Evolutionary conservation across 2,329 filamentous ascomycete genomes (phyloP).

Genomic region (Ophiostoma triangulosporum): DNA sequence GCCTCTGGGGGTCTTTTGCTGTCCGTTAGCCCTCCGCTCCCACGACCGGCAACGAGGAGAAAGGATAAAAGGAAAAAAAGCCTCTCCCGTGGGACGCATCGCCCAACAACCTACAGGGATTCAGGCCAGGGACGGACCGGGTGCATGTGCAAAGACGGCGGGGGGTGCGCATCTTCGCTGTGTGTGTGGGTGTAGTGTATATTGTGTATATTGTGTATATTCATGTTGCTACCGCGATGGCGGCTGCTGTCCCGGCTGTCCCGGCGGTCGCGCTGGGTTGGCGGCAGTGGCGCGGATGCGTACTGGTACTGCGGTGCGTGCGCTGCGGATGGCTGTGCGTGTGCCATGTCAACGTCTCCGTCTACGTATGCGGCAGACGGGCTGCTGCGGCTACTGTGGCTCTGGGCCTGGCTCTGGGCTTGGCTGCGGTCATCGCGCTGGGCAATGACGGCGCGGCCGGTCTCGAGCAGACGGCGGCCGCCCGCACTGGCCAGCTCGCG

Average conservation of each 20-base stretch:
- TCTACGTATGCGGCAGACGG: not conserved
- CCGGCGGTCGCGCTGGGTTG: not conserved
- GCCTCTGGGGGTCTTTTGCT: not conserved
- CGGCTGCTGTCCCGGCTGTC: not conserved
- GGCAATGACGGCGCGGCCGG: slow-evolving; percentile 12
- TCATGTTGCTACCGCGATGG: slow-evolving; percentile 4
- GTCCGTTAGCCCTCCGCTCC: not conserved
- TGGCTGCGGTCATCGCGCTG: slow-evolving; percentile 3
- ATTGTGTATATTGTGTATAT: not conserved
- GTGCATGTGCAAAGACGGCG: slow-evolving; percentile 6
- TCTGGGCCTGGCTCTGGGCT: too few relatives aligned
- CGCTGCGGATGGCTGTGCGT: not conserved
- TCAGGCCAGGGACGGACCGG: slow-evolving; percentile 14
- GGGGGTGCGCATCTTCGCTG: slow-evolving; percentile 4
- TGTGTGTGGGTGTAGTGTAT: not conserved
- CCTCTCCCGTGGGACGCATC: slow-evolving; percentile 1
- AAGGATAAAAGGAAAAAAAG: not conserved
- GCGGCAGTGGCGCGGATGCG: not conserved
- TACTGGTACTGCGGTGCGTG: not conserved
- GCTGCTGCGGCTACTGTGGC: not conserved
- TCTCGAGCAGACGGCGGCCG: slow-evolving; percentile 12
- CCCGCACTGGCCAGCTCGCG: slow-evolving; percentile 9
- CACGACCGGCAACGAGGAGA: not conserved
- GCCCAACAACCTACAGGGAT: slow-evolving; percentile 12
- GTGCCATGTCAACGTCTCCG: slow-evolving; percentile 6